Percentiles rank a stretch among this genome's conserved stretches.
phyloP scores from a whole-genome alignment of 495 filamentous ascomycete genomes.

The Trichoderma virens region DNA sequence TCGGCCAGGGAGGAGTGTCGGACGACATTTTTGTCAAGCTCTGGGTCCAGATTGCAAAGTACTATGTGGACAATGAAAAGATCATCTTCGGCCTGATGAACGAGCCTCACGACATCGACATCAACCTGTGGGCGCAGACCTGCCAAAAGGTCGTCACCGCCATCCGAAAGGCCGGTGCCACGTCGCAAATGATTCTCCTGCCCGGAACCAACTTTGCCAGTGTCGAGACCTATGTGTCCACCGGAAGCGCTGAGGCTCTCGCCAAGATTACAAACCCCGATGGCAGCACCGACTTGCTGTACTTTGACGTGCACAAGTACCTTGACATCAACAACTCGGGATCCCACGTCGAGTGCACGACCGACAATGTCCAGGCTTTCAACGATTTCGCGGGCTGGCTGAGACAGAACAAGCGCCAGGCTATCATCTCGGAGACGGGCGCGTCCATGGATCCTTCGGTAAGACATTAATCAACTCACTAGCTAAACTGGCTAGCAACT shows the following conservation, averaged over 20 bases:
- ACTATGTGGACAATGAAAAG: slow-evolving; percentile 40
- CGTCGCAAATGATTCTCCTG: slow-evolving; percentile 44
- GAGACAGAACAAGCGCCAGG: slow-evolving; percentile 40
- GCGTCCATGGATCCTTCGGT: slow-evolving; percentile 30
- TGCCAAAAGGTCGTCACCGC: slow-evolving; percentile 50
- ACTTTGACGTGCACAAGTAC: slow-evolving; percentile 49
- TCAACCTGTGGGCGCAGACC: slow-evolving; percentile 42
- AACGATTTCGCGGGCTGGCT: slow-evolving; percentile 39
- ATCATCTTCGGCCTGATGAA: slow-evolving; percentile 59
- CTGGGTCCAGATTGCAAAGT: slow-evolving; percentile 50
- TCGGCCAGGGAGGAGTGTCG: slow-evolving; percentile 51
- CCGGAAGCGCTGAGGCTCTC: slow-evolving; percentile 40
- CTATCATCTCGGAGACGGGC: slow-evolving; percentile 47
- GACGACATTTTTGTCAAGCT: slow-evolving; percentile 48
- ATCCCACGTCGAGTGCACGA: slow-evolving; percentile 44
- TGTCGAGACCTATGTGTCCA: slow-evolving; percentile 35
- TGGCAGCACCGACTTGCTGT: slow-evolving; percentile 41
- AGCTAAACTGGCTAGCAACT: not conserved
- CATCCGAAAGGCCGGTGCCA: slow-evolving; percentile 50
- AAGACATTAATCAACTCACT: slow-evolving; percentile 11
- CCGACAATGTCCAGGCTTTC: slow-evolving; percentile 44
- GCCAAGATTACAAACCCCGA: slow-evolving; percentile 47
- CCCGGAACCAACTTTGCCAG: slow-evolving; percentile 42
- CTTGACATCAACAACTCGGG: slow-evolving; percentile 51
- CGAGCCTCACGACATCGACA: slow-evolving; percentile 48